phyloP scores from a whole-genome alignment of 441 rosid species.

The Capsella rubella region DNA sequence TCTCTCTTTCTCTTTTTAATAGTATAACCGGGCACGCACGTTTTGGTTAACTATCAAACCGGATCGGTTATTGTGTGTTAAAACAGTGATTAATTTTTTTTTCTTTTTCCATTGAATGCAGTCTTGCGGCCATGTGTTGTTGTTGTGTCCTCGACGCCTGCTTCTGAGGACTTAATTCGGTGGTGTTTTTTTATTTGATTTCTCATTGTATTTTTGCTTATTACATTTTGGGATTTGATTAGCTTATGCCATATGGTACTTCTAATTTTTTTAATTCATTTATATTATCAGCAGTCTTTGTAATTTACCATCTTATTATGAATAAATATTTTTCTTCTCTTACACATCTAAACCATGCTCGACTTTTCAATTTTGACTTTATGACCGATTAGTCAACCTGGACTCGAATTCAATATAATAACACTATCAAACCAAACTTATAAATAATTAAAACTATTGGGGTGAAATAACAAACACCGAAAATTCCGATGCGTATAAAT shows the following conservation, averaged over 20 bases:
- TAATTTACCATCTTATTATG: not conserved
- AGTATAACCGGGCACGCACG: not conserved
- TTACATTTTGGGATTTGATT: slow-evolving; percentile 4
- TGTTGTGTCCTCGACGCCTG: slow-evolving; percentile 43
- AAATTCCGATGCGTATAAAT: not conserved
- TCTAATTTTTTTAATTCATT: slow-evolving; percentile 14
- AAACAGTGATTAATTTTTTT: not conserved
- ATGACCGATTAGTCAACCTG: not conserved
- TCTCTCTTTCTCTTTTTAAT: not conserved
- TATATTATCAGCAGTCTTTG: not conserved
- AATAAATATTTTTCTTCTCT: not conserved
- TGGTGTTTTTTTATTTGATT: slow-evolving; percentile 1
- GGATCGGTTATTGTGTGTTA: not conserved
- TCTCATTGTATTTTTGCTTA: slow-evolving; percentile 11
- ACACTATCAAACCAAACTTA: not conserved
- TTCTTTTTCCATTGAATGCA: slow-evolving; percentile 5
- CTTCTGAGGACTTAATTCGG: slow-evolving; percentile 8
- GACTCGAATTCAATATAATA: not conserved
- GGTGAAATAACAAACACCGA: not conserved
- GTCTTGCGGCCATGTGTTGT: slow-evolving; percentile 46
- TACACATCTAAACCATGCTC: too few relatives aligned
- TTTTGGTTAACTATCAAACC: slow-evolving; percentile 12
- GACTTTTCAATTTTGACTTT: not conserved
- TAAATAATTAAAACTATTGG: slow-evolving; percentile 1
- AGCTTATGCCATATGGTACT: slow-evolving; percentile 14